phyloP scores from a whole-genome alignment of 2,329 filamentous ascomycete species.

The Neophaeococcomyces mojaviensis region DNA sequence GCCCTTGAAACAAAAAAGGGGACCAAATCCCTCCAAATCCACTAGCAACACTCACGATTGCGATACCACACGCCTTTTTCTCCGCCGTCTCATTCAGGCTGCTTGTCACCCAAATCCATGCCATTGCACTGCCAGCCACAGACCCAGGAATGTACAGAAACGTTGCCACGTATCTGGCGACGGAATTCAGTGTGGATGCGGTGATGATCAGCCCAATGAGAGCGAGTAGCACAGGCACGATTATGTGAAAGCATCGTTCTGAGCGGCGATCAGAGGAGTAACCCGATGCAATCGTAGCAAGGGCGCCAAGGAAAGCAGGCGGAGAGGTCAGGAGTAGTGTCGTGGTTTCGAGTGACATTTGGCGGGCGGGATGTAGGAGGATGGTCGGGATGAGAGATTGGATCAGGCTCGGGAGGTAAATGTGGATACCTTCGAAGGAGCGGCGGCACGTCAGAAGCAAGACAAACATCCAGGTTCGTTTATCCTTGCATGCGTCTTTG shows the following conservation, averaged over 20 bases:
- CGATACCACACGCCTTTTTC: slow-evolving; percentile 1
- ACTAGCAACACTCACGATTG: background rate
- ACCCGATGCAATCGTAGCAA: slow-evolving; percentile 39
- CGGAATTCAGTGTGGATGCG: slow-evolving; percentile 44
- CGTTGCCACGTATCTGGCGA: slow-evolving; percentile 47
- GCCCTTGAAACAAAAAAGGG: background rate
- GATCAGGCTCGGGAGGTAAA: slow-evolving; percentile 43
- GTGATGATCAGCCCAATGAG: slow-evolving; percentile 48
- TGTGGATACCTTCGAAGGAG: slow-evolving; percentile 27
- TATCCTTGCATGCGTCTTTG: slow-evolving; percentile 43
- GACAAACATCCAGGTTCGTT: slow-evolving; percentile 40
- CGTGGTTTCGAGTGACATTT: slow-evolving; percentile 32
- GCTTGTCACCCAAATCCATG: background rate
- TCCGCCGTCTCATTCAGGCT: background rate
- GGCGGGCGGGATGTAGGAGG: background rate
- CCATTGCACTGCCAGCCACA: background rate
- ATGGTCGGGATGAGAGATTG: slow-evolving; percentile 31
- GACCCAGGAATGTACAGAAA: slow-evolving; percentile 32
- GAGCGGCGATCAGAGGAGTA: slow-evolving; percentile 25
- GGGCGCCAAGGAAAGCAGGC: slow-evolving; percentile 47
- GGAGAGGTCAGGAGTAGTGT: slow-evolving; percentile 46
- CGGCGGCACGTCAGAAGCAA: no score
- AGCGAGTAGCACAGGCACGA: slow-evolving; percentile 9
- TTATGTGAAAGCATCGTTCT: slow-evolving; percentile 15
- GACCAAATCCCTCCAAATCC: background rate